Conservation (phyloP, 495 filamentous ascomycete species). For the Podospora pseudoanserina region DNA sequence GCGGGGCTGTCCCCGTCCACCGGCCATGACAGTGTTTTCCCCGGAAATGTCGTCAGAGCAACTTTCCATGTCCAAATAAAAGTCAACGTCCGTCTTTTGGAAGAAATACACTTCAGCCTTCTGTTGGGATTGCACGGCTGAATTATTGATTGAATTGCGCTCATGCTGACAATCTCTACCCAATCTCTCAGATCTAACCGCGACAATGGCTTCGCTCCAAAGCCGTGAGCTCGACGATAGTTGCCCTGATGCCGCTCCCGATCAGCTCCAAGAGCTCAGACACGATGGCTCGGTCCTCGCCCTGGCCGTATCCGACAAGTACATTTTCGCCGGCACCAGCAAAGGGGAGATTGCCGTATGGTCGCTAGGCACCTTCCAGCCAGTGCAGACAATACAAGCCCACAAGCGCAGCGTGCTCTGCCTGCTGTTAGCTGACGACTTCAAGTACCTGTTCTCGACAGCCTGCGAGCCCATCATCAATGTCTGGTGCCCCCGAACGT, state of each 20-base stretch:
- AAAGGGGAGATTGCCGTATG: slow-evolving; percentile 89
- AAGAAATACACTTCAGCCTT: not conserved
- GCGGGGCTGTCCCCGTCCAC: slow-evolving; percentile 13
- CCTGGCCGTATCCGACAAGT: slow-evolving; percentile 58
- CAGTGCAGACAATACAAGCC: slow-evolving; percentile 68
- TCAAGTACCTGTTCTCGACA: slow-evolving; percentile 79
- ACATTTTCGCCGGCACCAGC: slow-evolving; percentile 85
- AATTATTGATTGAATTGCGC: not conserved
- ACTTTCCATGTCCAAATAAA: not conserved
- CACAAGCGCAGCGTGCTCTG: slow-evolving; percentile 88
- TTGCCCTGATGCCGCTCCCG: slow-evolving; percentile 45
- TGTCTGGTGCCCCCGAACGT: slow-evolving; percentile 54
- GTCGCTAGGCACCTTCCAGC: slow-evolving; percentile 81
- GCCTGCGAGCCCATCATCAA: slow-evolving; percentile 92
- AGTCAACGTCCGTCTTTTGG: not conserved
- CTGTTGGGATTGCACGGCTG: not conserved
- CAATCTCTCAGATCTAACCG: slow-evolving; percentile 5
- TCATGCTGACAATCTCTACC: not conserved
- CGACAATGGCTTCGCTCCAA: slow-evolving; percentile 36
- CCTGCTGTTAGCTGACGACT: slow-evolving; percentile 72
- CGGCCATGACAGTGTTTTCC: slow-evolving; percentile 1
- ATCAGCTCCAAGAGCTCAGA: slow-evolving; percentile 63
- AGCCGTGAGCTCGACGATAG: slow-evolving; percentile 36
- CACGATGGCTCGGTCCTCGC: slow-evolving; percentile 71
- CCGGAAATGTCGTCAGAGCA: slow-evolving; percentile 20